Evolutionary conservation across 1,284 basidiomycete genomes (phyloP), one percentile per base, ranked within the genome.

Genomic region (Wallemia hederae): DNA sequence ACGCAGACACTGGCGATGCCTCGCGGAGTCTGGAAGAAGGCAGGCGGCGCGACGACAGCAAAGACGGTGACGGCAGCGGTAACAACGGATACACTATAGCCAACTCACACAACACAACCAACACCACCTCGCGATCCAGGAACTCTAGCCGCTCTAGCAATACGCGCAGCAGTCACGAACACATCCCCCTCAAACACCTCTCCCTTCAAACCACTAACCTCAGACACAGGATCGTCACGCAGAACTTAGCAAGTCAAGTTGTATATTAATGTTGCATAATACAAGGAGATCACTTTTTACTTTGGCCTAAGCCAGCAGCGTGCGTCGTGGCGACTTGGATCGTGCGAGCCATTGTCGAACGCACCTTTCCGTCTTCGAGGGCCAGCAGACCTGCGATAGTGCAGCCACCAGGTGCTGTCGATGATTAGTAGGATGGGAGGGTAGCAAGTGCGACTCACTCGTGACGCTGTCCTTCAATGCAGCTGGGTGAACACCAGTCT

Each of bases 381-480:
- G 87, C 85, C 27, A 99, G 74, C 57, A 99, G 73, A 17, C 94
- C 94, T 0, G 94, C 94, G 65, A 99, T 99, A 0, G 94, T 99
- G 69, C 92, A 98, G 29, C 94, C 94, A 62, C 92, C 94, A 0
- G 94, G 94, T 55, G 94, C 90, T 96, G 64, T 59, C 27, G 39
- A 59, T 25, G 1, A 57, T 55, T 33, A 27, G 27, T 57, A 55
- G 28, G 22, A 24, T 9, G 24, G 24, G 15, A 26, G 27, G 34
- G 28, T 1, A 56, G 27, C 15, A 29, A 25, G 1, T 17, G n/a
- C 11, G 2, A 69, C 85, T 67, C 68, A 89, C 90, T 99, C 1
- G 94, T 97, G 3, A 99, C 94, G 25, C 86, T 82, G 71, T 99
- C 94, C 71, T 97, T 98, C 66, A 99, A 81, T 65, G 91, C 88